Evolutionary conservation across 306 rosid genomes (phyloP).

Genomic region (Ziziphus jujuba): DNA sequence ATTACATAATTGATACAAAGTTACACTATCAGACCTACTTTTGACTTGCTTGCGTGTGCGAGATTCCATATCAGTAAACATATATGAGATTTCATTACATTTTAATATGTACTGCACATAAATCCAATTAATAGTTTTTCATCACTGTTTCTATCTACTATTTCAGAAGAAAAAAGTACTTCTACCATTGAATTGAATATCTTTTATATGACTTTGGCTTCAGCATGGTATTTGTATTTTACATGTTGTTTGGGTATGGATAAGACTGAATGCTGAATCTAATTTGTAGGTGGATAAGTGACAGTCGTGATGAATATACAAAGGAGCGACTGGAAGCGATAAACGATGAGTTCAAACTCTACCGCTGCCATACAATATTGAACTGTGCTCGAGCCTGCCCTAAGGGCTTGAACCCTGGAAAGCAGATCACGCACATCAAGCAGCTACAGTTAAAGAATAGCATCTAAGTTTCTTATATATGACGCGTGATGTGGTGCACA

Average conservation of each 20-base stretch:
- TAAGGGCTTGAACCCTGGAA: constrained; percentile 96
- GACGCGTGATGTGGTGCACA: constrained; percentile 34
- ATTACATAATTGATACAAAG: no score
- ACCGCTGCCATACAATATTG: constrained; percentile 98
- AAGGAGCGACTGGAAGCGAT: constrained; percentile 87
- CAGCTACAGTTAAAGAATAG: constrained; percentile 43
- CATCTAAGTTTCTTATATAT: constrained; percentile 20
- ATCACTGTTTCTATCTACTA: background rate
- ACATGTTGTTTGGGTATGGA: background rate
- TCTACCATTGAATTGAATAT: background rate
- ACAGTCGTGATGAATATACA: constrained; percentile 94
- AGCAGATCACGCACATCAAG: constrained; percentile 83
- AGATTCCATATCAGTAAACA: no score
- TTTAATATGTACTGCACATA: background rate
- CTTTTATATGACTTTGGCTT: background rate
- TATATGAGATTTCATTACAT: no score
- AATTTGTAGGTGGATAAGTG: constrained; percentile 81
- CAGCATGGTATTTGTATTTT: constrained; percentile 3
- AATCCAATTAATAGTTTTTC: background rate
- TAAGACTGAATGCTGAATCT: constrained; percentile 6
- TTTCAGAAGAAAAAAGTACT: no score
- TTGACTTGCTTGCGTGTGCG: no score
- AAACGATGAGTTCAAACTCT: constrained; percentile 96
- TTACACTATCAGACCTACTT: no score
- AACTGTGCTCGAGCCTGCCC: constrained; percentile 98